phyloP scores from a whole-genome alignment of 2,329 filamentous ascomycete species.

The Leptoxyphium fumago region DNA sequence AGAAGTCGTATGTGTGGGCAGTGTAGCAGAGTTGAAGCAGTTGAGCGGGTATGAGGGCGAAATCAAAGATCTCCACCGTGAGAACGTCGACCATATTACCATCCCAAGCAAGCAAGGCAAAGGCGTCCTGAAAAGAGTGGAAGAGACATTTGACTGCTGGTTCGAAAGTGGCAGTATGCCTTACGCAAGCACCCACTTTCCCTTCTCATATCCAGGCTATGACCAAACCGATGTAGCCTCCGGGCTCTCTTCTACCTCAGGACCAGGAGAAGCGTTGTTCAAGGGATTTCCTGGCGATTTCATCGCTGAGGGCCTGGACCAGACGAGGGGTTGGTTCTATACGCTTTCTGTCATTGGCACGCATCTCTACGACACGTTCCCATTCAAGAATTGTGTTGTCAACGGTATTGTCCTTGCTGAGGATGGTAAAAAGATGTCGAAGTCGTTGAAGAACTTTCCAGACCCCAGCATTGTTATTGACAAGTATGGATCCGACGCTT shows the following conservation, averaged over 20 bases:
- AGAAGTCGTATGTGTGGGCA: conserved; percentile 76
- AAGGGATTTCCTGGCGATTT: conserved; percentile 81
- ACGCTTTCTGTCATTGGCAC: conserved; percentile 79
- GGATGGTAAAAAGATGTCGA: conserved; percentile 98
- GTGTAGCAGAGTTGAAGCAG: conserved; percentile 67
- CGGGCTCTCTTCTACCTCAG: conserved; percentile 13
- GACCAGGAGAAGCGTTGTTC: conserved; percentile 44
- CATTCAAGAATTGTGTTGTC: conserved; percentile 93
- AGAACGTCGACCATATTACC: conserved; percentile 86
- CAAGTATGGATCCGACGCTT: conserved; percentile 79
- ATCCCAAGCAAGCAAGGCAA: conserved; percentile 84
- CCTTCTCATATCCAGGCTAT: conserved; percentile 68
- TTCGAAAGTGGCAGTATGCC: conserved; percentile 96
- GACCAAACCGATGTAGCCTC: conserved; percentile 16
- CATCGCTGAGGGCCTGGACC: conserved; percentile 83
- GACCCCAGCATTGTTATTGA: conserved; percentile 72
- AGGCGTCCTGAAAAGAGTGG: conserved; percentile 62
- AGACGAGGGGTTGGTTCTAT: conserved; percentile 96
- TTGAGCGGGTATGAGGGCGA: conserved; percentile 77
- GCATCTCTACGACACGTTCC: conserved; percentile 68
- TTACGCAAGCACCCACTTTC: conserved; percentile 80
- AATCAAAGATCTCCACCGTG: conserved; percentile 73
- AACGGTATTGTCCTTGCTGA: conserved; percentile 89
- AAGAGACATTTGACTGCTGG: conserved; percentile 94
- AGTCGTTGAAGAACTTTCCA: conserved; percentile 90